A percentile compares a stretch with the other conserved stretches of the same genome.
These are phyloP conservation scores for Talaromyces islandicus DNA, from an alignment of 2,329 filamentous ascomycete genomes.

Conservation along the genomic window DNA sequence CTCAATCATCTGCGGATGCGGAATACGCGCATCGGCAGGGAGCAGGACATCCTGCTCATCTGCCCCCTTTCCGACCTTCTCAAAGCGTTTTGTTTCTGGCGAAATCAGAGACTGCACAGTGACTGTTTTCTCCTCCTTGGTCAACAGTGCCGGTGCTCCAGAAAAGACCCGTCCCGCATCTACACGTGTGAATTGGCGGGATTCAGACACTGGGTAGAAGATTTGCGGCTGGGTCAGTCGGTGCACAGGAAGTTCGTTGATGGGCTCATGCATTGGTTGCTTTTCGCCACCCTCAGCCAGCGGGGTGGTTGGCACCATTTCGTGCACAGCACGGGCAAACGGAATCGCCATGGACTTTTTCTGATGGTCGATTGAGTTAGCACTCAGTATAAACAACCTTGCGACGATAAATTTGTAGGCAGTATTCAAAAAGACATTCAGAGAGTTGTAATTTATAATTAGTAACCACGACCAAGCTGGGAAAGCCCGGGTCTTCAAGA, in stretches of 20 bases:
- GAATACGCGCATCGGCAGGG: constrained; percentile 58
- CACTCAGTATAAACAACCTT: constrained; percentile 6
- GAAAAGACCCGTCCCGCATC: constrained; percentile 59
- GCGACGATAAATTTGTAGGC: neutral
- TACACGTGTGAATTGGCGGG: constrained; percentile 58
- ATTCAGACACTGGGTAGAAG: constrained; percentile 60
- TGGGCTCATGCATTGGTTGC: constrained; percentile 50
- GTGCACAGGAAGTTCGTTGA: constrained; percentile 60
- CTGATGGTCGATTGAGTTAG: constrained; percentile 41
- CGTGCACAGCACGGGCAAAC: constrained; percentile 68
- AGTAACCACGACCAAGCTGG: constrained; percentile 46
- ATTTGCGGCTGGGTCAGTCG: constrained; percentile 49
- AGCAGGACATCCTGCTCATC: constrained; percentile 48
- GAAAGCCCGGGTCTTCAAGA: constrained; percentile 81
- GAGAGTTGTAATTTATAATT: constrained; percentile 71
- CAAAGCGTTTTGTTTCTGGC: constrained; percentile 28
- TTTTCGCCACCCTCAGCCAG: constrained; percentile 32
- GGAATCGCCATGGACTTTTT: constrained; percentile 68
- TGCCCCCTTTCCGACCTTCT: constrained; percentile 37
- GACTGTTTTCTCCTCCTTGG: constrained; percentile 16
- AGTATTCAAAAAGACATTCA: constrained; percentile 41
- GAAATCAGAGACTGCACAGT: constrained; percentile 27
- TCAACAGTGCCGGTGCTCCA: constrained; percentile 34
- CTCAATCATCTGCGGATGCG: constrained; percentile 54
- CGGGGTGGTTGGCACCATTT: constrained; percentile 71